Evolutionary conservation across 352 stramenopile species (phyloP), one percentile per base, ranked within the genome.

Genomic region (Pythium apleroticum): DNA sequence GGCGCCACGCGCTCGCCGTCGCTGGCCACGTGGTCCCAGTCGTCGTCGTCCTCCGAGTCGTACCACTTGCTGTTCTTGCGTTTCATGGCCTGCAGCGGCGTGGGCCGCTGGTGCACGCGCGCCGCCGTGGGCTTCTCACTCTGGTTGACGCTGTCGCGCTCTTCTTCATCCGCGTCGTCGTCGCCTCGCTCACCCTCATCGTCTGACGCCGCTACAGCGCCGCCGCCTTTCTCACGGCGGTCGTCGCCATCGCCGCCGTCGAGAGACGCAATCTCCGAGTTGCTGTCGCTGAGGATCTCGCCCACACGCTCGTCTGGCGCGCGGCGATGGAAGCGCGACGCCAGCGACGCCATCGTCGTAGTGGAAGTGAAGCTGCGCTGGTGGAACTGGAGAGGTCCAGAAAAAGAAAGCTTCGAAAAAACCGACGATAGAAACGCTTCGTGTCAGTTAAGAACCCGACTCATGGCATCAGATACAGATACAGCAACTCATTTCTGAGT

Each of bases 231-330:
- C 25, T 33, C 43, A 43, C 39, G 27, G 9, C n/a, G 20, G 37
- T 54, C 49, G 50, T 39, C 50, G 15, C 60, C 17, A 57, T 73
- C 50, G 58, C 71, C 63, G 15, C 50, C 67, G 15, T 73, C 64
- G 31, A 75, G 19, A 1, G 71, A 74, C 14, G 76, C 81, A 37
- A 78, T 63, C 45, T 87, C 80, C 17, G 75, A 89, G 63, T 80
- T 86, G 57, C 64, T 71, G 64, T 90, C 80, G 60, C 77, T 86
- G 52, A 87, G 60, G 66, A 89, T 82, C 50, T 88, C 78, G 8
- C 74, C 78, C 17, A 89, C 67, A 17, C 76, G 73, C 52, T 75
- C 59, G 25, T 80, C 67, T 10, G 60, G 35, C 63, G 48, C 46
- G 39, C 53, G 58, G 48, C 63, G 54, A 31, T 66, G 60, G 54